These are phyloP conservation scores for Neotropicomus parvogracilis DNA, from an alignment of 1,284 basidiomycete genomes.

Conservation along the genomic window DNA sequence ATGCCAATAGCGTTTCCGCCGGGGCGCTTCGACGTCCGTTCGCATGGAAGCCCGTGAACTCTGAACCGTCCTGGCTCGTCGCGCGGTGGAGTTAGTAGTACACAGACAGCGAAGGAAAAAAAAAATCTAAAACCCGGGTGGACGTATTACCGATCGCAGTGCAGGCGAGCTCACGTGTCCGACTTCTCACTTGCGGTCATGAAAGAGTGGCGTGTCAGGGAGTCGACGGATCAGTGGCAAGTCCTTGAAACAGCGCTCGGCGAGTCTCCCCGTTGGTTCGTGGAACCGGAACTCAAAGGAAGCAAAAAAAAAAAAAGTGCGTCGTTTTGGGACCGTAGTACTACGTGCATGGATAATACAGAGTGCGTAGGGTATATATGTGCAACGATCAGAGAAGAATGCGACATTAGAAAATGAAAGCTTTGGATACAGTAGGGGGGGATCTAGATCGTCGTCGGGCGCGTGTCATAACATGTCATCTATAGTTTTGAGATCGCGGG, in stretches of 20 bases:
- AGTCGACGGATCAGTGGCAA: not conserved
- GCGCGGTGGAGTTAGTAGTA: conserved; percentile 8
- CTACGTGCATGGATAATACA: conserved; percentile 22
- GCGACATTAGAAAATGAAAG: conserved; percentile 11
- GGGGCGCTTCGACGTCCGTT: conserved; percentile 1
- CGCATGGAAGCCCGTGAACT: too few species aligned
- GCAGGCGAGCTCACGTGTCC: not conserved
- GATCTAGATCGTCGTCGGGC: conserved; percentile 14
- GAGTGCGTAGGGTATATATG: conserved; percentile 24
- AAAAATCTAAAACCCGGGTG: too few species aligned
- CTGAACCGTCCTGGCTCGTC: not conserved
- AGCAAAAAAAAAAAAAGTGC: conserved; percentile 11
- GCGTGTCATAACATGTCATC: conserved; percentile 14
- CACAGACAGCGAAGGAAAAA: too few species aligned
- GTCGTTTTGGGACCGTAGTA: conserved; percentile 7
- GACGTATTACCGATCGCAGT: too few species aligned
- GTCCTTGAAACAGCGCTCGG: conserved; percentile 2
- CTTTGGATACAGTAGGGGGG: conserved; percentile 21
- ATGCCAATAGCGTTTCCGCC: conserved; percentile 7
- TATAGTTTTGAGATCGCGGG: conserved; percentile 42
- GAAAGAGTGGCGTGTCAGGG: not conserved
- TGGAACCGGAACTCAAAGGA: too few species aligned
- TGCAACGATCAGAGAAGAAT: too few species aligned
- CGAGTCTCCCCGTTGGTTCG: too few species aligned
- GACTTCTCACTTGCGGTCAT: not conserved